Evolutionary conservation across 768 basidiomycete species (phyloP).

Genomic region (Boletus barrowsii): DNA sequence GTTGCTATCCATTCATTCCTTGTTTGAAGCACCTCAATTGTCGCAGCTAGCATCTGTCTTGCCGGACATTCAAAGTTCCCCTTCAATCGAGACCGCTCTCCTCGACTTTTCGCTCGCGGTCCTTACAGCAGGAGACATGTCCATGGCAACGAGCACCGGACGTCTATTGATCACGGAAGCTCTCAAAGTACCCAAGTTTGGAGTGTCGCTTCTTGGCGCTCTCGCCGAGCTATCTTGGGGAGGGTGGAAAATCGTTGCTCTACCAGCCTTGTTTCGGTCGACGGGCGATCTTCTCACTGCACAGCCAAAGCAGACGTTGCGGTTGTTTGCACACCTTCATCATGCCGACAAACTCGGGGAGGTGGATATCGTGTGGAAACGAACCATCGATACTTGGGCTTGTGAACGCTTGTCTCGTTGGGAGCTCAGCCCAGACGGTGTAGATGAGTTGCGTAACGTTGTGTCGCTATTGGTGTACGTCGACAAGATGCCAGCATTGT

Average conservation of each 20-base stretch:
- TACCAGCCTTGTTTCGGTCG: conserved; percentile 55
- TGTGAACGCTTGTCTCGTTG: conserved; percentile 41
- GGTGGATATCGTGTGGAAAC: conserved; percentile 59
- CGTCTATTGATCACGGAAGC: conserved; percentile 43
- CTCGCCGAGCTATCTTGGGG: conserved; percentile 69
- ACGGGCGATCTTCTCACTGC: conserved; percentile 45
- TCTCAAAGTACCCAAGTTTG: conserved; percentile 37
- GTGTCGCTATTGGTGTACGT: conserved; percentile 52
- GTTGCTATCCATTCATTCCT: background rate
- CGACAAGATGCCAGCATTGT: conserved; percentile 39
- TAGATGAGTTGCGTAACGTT: conserved; percentile 53
- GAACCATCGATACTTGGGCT: conserved; percentile 50
- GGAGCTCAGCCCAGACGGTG: conserved; percentile 39
- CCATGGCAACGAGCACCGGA: conserved; percentile 36
- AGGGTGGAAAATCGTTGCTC: conserved; percentile 70
- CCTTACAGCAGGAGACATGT: conserved; percentile 42
- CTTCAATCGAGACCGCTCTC: conserved; percentile 29
- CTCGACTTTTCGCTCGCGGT: conserved; percentile 34
- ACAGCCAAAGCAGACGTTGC: conserved; percentile 42
- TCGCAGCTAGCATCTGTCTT: conserved; percentile 34
- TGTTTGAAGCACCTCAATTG: conserved; percentile 35
- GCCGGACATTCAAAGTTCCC: conserved; percentile 24
- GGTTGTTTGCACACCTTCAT: conserved; percentile 50
- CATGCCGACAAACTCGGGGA: conserved; percentile 50
- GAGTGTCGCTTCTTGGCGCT: conserved; percentile 53